Percentiles rank a stretch among this genome's conserved stretches.
phyloP scores from a whole-genome alignment of 441 rosid species.

The Viola pubescens region DNA sequence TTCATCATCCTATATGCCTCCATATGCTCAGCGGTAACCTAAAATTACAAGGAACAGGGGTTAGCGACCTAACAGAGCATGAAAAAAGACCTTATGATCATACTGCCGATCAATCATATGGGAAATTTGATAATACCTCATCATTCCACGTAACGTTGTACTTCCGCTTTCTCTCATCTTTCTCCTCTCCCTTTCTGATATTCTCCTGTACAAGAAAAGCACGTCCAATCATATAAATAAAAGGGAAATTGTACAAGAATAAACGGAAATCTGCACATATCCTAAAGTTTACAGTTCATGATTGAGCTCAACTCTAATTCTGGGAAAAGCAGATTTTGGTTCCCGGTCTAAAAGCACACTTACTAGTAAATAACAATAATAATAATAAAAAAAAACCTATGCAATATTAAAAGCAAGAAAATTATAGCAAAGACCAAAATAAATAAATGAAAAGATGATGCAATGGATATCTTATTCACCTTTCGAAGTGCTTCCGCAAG shows the following conservation, averaged over 20 bases:
- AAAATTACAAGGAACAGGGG: constrained; percentile 1
- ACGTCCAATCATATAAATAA: constrained; percentile 1
- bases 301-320: not conserved
- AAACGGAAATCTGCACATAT: not conserved
- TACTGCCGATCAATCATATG: not conserved
- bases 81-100: not conserved
- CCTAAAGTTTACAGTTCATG: not conserved
- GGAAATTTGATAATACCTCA: constrained; percentile 39
- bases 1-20: constrained; percentile 87
- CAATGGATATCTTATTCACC: constrained; percentile 28
- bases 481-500: constrained; percentile 70
- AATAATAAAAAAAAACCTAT: not conserved
- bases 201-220: constrained; percentile 48
- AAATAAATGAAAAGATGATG: not conserved
- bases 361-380: not conserved
- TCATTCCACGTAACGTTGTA: constrained; percentile 77
- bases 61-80: not conserved
- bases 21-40: constrained; percentile 86
- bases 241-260: not conserved
- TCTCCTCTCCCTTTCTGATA: constrained; percentile 55
- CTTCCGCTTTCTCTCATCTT: constrained; percentile 86
- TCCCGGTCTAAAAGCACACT: not conserved
- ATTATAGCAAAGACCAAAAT: not conserved
- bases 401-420: no score
- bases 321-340: not conserved